Percentiles rank a stretch among this genome's conserved stretches.
These are phyloP conservation scores for Mucor mucedo DNA, from an alignment of 371 early-diverging fungal genomes.

Conservation along the genomic window DNA sequence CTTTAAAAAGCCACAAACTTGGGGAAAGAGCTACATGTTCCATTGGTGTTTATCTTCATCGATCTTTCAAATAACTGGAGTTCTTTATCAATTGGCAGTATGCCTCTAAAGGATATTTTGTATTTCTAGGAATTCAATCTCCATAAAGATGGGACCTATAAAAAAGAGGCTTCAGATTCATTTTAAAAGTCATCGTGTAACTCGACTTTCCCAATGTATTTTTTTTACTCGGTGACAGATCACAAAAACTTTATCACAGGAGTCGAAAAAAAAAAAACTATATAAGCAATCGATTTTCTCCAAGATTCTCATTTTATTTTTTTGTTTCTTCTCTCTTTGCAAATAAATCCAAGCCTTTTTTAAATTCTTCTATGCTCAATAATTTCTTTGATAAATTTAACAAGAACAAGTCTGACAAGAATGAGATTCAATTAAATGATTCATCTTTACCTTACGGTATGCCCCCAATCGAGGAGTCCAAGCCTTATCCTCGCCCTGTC, in stretches of 20 bases:
- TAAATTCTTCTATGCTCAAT: background rate
- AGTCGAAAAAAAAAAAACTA: conserved; percentile 1
- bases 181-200: background rate
- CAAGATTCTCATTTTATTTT: background rate
- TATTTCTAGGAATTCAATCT: background rate
- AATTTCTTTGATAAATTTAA: conserved; percentile 1
- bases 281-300: background rate
- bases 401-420: conserved; percentile 1
- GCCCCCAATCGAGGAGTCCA: conserved; percentile 11
- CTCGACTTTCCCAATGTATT: background rate
- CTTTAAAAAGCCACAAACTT: no score
- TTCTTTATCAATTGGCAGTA: no score
- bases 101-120: background rate
- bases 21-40: no score
- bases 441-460: conserved; percentile 13
- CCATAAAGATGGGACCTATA: background rate
- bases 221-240: conserved; percentile 5
- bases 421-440: conserved; percentile 6
- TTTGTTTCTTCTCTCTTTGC: background rate
- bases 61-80: no score
- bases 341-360: background rate
- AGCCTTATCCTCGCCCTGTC: conserved; percentile 11
- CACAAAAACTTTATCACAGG: background rate
- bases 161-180: background rate
- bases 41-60: no score